Conservation (phyloP, 345 rosid species). For the Citrus inodora region DNA sequence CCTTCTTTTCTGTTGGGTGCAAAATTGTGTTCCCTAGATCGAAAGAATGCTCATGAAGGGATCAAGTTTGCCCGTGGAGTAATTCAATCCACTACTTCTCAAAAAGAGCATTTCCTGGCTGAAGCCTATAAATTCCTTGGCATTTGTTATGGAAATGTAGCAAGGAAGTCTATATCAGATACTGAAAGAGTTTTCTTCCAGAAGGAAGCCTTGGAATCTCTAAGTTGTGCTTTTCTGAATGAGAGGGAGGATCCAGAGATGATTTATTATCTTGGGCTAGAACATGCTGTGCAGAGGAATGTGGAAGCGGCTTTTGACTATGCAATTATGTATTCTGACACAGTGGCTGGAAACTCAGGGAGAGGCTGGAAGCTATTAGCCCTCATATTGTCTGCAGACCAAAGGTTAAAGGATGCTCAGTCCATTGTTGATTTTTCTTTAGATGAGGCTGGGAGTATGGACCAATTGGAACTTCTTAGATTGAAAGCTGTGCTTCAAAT, state of each 20-base stretch:
- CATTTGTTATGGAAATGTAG: conserved; percentile 74
- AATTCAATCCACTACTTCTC: conserved; percentile 33
- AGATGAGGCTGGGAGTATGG: conserved; percentile 67
- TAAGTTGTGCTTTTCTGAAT: conserved; percentile 50
- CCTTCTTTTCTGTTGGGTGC: conserved; percentile 76
- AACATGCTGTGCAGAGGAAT: conserved; percentile 87
- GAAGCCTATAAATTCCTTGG: conserved; percentile 83
- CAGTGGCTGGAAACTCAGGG: conserved; percentile 49
- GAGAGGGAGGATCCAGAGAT: conserved; percentile 55
- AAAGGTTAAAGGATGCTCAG: conserved; percentile 74
- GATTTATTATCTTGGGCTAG: conserved; percentile 55
- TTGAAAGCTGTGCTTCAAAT: conserved; percentile 75
- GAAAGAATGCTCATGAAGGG: conserved; percentile 58
- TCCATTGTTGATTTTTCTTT: conserved; percentile 60
- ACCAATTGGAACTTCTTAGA: conserved; percentile 74
- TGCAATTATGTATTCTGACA: conserved; percentile 54
- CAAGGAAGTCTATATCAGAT: conserved; percentile 68
- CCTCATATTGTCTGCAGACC: conserved; percentile 64
- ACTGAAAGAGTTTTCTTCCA: conserved; percentile 59
- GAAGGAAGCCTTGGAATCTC: conserved; percentile 54
- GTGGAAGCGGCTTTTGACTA: conserved; percentile 63
- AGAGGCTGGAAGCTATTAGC: conserved; percentile 81
- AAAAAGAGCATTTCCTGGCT: conserved; percentile 44
- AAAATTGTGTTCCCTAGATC: conserved; percentile 68
- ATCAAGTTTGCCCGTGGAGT: conserved; percentile 54